Evolutionary conservation across 1,284 basidiomycete species (phyloP).

Genomic region (Puccinia sorghi): DNA sequence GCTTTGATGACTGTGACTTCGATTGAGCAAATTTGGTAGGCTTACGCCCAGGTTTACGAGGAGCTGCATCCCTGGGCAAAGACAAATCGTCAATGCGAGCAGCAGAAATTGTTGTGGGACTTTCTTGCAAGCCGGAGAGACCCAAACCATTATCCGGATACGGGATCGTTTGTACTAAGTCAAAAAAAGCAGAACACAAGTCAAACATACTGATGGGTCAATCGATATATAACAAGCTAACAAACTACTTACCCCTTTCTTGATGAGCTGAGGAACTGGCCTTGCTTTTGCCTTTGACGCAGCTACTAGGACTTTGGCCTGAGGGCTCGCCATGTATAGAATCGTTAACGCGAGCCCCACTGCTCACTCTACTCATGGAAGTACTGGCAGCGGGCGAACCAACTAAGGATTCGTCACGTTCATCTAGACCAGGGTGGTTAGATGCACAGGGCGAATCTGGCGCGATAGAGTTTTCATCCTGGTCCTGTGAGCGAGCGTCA

Average conservation of each 20-base stretch:
- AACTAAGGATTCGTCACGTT: slow-evolving; percentile 2
- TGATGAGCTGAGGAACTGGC: not conserved
- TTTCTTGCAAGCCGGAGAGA: slow-evolving; percentile 41
- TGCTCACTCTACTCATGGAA: slow-evolving; percentile 42
- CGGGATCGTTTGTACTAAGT: not conserved
- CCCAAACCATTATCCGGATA: slow-evolving; percentile 34
- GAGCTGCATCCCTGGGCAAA: slow-evolving; percentile 14
- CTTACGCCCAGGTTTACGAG: slow-evolving; percentile 44
- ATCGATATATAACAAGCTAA: not conserved
- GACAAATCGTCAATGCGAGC: slow-evolving; percentile 5
- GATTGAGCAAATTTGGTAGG: slow-evolving; percentile 31
- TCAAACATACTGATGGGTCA: no score
- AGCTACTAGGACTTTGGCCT: slow-evolving; percentile 7
- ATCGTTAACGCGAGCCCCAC: slow-evolving; percentile 27
- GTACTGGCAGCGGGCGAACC: slow-evolving; percentile 30
- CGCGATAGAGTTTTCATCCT: not conserved
- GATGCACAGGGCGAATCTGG: slow-evolving; percentile 2
- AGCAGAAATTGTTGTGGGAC: not conserved
- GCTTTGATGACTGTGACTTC: slow-evolving; percentile 14
- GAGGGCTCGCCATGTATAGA: not conserved
- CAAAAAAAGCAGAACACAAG: not conserved
- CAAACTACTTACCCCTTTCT: slow-evolving; percentile 6
- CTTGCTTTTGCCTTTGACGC: slow-evolving; percentile 9
- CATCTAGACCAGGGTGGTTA: not conserved
- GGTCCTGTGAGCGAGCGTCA: slow-evolving; percentile 17